Base-by-base conservation (phyloP, 1,139 yeast species). In the Petasospora fabianii region DNA sequence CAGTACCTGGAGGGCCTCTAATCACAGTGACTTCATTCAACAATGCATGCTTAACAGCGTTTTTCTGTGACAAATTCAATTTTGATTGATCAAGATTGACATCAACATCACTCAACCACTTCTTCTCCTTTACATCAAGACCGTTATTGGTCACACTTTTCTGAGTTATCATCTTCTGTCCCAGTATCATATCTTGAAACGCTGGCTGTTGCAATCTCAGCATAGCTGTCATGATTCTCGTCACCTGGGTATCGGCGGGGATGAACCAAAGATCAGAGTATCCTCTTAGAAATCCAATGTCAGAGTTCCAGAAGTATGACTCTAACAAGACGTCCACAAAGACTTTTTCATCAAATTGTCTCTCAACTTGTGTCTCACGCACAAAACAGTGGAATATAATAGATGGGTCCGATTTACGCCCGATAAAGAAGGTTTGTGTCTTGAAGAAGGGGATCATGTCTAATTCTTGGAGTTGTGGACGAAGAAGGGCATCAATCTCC, bases 1-100 rank as follows among this genome's bases (percentile, higher is more conserved):
- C 84, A 2, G 84, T 77, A 36, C 84, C 84, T 5, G 84, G 84
- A 3, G 84, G 84, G 31, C 84, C 84, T 56, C 77, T 83, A 26
- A 78, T 58, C 2, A 77, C 76, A 0, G 88, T 81, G 19, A 81
- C 73, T 1, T 77, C 67, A 53, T 81, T 81, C 52, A 79, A 80
- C 48, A 81, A 58, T 0, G 80, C 84, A 10, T 84, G 80, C 54
- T 81, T 84, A 33, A 81, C 68, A 0, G 87, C 87, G 16, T 68
- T 69, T 47, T 75, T 77, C 52, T 81, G 90, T 0, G 88, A 81
- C 5, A 70, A 76, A 53, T 81, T 81, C 47, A 81, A 68, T 0
- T 65, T 53, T 15, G 65, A 5, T 12, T 71, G 30, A 66, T 71
- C 1, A 75, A 65, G 46, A 70, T 73, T 39, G n/a, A 68, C 70